phyloP scores from a whole-genome alignment of 805 yeast genomes.

The Starmerella davenportii region DNA sequence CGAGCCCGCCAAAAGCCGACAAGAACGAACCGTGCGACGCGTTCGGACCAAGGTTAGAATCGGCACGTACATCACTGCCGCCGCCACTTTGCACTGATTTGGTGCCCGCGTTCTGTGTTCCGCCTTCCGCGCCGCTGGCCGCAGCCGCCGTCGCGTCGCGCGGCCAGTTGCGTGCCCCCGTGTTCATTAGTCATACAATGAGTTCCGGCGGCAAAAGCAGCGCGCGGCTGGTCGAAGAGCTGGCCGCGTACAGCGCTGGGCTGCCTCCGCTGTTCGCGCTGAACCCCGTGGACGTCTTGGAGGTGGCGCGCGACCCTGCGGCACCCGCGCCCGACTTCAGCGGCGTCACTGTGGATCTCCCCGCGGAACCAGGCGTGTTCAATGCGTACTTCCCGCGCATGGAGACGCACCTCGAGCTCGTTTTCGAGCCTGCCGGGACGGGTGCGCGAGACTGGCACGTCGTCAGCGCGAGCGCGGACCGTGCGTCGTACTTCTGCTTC shows the following conservation, averaged over 20 bases:
- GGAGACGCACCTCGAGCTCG: slow-evolving; percentile 15
- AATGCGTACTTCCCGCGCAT: slow-evolving; percentile 12
- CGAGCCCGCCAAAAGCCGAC: no score
- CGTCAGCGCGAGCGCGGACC: background rate
- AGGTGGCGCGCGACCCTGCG: background rate
- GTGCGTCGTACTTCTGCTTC: slow-evolving; percentile 14
- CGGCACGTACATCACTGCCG: no score
- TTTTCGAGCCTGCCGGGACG: background rate
- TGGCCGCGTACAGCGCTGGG: slow-evolving; percentile 15
- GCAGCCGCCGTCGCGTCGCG: no score
- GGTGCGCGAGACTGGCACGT: slow-evolving; percentile 11
- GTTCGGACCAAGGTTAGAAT: no score
- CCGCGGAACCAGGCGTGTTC: slow-evolving; percentile 1
- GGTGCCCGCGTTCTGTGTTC: no score
- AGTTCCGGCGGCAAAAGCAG: slow-evolving; percentile 8
- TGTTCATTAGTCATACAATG: no score
- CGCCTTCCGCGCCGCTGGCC: no score
- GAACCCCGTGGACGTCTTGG: slow-evolving; percentile 8
- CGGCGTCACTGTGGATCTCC: slow-evolving; percentile 4
- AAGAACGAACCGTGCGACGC: no score
- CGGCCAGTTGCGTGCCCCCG: no score
- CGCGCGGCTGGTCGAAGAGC: slow-evolving; percentile 20
- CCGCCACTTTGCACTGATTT: no score
- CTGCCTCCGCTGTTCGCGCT: slow-evolving; percentile 5
- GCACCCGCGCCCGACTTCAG: slow-evolving; percentile 3